Base-by-base conservation (phyloP, 768 basidiomycete species). In the Auriscalpium orientale region DNA sequence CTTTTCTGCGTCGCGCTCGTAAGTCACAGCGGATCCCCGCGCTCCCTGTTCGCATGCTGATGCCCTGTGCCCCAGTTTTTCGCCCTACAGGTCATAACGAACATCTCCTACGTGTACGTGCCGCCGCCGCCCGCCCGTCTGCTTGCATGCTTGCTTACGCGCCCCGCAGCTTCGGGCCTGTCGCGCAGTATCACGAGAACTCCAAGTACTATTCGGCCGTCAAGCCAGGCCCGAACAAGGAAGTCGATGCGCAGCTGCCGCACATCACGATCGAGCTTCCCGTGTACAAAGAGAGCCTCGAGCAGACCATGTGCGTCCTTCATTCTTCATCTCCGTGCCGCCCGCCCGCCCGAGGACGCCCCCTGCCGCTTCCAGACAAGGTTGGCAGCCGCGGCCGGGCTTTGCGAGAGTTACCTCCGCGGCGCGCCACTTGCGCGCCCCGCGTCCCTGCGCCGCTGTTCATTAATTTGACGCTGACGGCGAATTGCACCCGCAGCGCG, bases 251-350 rank as follows among this genome's bases (percentile, higher is more conserved):
- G 1, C 75, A 72, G 53, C 75, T 91, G 3, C 89, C 88, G 2
- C 89, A 90, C 64, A 76, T 91, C 15, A 87, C 87, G 0, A 75
- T 93, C 49, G 83, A 93, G 69, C 76, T 94, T 72, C 91, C 91
- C 0, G 91, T 93, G 4, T 95, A 94, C 71, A 94, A 91, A 65
- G 89, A 91, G 66, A 87, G 83, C 62, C 68, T 91, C 51, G 84
- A 89, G 51, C 80, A 87, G 64, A 89, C 87, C 0, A 91, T 91
- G 89, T 90, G 68, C 69, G 86, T 74, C 9, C 22, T 63, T 63
- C 62, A 64, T 12, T 35, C 28, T 34, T 45, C 45, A 16, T 37
- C 15, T 28, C 28, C 28, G 22, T 20, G 22, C 22, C 56, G 37
- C 34, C 36, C 18, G 28, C 37, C 15, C 22, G 20, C 18, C 34